phyloP scores from a whole-genome alignment of 495 filamentous ascomycete species.

The Evernia prunastri region DNA sequence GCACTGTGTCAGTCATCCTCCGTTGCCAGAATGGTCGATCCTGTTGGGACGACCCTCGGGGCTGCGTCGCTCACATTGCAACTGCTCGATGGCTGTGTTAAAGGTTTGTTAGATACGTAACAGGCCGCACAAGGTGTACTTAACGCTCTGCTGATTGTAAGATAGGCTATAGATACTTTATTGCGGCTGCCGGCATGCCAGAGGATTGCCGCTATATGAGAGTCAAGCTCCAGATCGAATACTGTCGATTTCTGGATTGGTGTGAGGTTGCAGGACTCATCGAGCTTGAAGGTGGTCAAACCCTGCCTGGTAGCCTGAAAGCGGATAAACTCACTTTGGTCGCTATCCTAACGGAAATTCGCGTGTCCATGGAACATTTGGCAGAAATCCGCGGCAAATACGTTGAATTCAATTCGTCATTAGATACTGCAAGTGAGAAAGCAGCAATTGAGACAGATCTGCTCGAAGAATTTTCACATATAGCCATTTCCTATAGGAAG shows the following conservation, averaged over 20 bases:
- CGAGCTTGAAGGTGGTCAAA: constrained; percentile 12
- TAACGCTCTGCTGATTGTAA: not conserved
- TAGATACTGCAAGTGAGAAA: not conserved
- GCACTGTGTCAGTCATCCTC: not conserved
- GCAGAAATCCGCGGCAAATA: constrained; percentile 18
- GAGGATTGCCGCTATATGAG: constrained; percentile 17
- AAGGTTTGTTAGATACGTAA: constrained; percentile 1
- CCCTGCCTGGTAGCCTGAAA: constrained; percentile 17
- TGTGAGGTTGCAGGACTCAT: constrained; percentile 21
- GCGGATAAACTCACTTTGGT: constrained; percentile 10
- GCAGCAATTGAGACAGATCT: constrained; percentile 4
- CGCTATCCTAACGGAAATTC: constrained; percentile 21
- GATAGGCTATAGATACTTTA: constrained; percentile 19
- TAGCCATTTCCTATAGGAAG: constrained; percentile 6
- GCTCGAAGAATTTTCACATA: constrained; percentile 13
- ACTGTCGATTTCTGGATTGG: constrained; percentile 20
- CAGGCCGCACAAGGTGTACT: not conserved
- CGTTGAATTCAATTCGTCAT: not conserved
- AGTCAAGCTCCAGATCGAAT: constrained; percentile 19
- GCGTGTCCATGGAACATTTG: constrained; percentile 14
- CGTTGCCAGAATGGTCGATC: not conserved
- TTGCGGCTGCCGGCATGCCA: constrained; percentile 22
- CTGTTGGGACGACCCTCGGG: constrained; percentile 6
- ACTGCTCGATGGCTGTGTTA: constrained; percentile 21
- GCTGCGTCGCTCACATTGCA: constrained; percentile 20